Evolutionary conservation across 768 basidiomycete species (phyloP).

Genomic region (Termitomyces sp.): DNA sequence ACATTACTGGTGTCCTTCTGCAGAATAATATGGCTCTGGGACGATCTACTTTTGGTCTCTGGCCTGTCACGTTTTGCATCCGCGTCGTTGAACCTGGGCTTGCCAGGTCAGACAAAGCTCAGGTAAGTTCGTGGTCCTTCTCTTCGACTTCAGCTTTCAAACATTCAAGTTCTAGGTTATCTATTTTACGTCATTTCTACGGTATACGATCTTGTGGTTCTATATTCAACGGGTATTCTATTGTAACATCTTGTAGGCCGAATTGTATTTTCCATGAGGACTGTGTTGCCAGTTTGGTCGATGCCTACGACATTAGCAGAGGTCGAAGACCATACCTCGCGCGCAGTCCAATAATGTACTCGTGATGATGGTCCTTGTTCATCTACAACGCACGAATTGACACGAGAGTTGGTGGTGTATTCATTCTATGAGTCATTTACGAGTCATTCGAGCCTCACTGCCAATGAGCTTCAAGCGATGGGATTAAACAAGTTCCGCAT

Average conservation of each 20-base stretch:
- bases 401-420: neutral
- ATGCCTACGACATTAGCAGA: neutral
- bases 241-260: neutral
- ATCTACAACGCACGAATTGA: neutral
- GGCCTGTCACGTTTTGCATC: neutral
- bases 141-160: neutral
- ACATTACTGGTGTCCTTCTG: neutral
- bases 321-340: neutral
- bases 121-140: neutral
- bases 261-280: neutral
- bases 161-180: neutral
- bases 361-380: neutral
- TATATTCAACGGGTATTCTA: neutral
- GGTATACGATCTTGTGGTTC: neutral
- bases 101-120: neutral
- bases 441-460: neutral
- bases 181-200: neutral
- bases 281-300: neutral
- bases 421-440: neutral
- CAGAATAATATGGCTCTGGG: neutral
- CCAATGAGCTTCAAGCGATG: neutral
- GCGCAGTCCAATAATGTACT: neutral
- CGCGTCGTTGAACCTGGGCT: neutral
- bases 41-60: neutral
- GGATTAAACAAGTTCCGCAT: neutral